Percentiles rank a stretch among this genome's conserved stretches.
phyloP scores from a whole-genome alignment of 2,329 filamentous ascomycete genomes.

The Malbranchea zuffiana region DNA sequence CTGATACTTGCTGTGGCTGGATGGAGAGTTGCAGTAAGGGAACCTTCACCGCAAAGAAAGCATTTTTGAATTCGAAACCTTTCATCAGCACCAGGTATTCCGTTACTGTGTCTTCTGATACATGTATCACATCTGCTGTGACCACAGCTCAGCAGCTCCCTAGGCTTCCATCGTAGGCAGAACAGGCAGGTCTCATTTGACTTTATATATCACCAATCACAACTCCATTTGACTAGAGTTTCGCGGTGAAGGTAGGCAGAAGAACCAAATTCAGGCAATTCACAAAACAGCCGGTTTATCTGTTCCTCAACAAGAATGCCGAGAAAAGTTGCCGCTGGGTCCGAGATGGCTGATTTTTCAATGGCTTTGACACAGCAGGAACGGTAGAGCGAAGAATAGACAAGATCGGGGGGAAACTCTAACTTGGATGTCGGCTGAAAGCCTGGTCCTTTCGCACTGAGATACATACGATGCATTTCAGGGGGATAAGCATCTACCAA shows the following conservation, averaged over 20 bases:
- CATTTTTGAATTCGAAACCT: conserved; percentile 19
- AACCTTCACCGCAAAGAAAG: conserved; percentile 19
- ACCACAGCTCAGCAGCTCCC: conserved; percentile 24
- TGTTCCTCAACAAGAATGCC: background rate
- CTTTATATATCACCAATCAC: too few species aligned
- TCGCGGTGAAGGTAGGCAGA: background rate
- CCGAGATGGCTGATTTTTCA: background rate
- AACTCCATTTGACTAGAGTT: background rate
- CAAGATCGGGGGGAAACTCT: background rate
- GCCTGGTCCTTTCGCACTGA: background rate
- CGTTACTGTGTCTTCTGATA: conserved; percentile 20
- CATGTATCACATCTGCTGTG: conserved; percentile 29
- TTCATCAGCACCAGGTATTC: conserved; percentile 14
- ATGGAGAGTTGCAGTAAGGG: conserved; percentile 18
- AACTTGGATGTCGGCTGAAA: background rate
- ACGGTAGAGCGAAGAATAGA: background rate
- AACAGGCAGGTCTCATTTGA: conserved; percentile 18
- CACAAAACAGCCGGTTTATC: background rate
- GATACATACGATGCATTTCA: background rate
- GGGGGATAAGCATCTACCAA: background rate
- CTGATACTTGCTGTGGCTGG: conserved; percentile 25
- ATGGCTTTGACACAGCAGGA: background rate
- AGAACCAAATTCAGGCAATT: background rate
- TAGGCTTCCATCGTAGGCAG: conserved; percentile 18
- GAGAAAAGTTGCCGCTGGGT: background rate